These are phyloP conservation scores for Hypocrella siamensis DNA, from an alignment of 2,329 filamentous ascomycete species.

Conservation along the genomic window DNA sequence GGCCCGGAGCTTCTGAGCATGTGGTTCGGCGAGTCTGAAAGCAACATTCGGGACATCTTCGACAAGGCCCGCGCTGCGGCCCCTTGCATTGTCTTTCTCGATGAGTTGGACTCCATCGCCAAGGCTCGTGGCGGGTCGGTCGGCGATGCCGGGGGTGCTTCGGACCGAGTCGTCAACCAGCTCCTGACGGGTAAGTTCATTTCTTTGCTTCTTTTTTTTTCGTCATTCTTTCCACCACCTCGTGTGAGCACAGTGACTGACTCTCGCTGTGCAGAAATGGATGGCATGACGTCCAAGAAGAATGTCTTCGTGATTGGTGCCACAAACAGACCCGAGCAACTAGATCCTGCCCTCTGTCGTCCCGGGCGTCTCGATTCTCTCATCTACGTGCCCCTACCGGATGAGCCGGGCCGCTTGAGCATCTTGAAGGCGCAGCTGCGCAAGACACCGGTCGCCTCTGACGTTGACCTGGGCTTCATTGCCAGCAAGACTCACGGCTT, in stretches of 20 bases:
- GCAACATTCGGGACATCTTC: constrained; percentile 99
- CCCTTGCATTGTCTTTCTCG: constrained; percentile 96
- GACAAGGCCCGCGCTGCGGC: constrained; percentile 98
- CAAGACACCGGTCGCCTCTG: constrained; percentile 83
- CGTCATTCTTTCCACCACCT: background rate
- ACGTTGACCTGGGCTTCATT: constrained; percentile 84
- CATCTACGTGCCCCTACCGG: constrained; percentile 93
- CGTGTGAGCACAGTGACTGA: constrained; percentile 21
- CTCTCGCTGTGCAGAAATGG: constrained; percentile 58
- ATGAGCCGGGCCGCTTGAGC: constrained; percentile 73
- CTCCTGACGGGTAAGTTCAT: constrained; percentile 70
- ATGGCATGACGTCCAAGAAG: constrained; percentile 99
- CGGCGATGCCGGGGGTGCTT: constrained; percentile 93
- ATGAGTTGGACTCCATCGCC: constrained; percentile 96
- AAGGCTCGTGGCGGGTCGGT: constrained; percentile 96
- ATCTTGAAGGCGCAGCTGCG: constrained; percentile 94
- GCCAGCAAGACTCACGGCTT: constrained; percentile 96
- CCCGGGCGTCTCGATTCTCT: constrained; percentile 96
- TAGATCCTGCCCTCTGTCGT: constrained; percentile 94
- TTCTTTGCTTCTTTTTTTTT: background rate
- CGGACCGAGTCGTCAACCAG: constrained; percentile 99
- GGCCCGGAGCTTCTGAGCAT: constrained; percentile 95
- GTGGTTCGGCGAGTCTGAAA: constrained; percentile 99
- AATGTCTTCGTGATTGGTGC: constrained; percentile 99
- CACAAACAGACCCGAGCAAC: constrained; percentile 96